Base-by-base conservation (phyloP, 306 rosid genomes). In the Corylus avellana region DNA sequence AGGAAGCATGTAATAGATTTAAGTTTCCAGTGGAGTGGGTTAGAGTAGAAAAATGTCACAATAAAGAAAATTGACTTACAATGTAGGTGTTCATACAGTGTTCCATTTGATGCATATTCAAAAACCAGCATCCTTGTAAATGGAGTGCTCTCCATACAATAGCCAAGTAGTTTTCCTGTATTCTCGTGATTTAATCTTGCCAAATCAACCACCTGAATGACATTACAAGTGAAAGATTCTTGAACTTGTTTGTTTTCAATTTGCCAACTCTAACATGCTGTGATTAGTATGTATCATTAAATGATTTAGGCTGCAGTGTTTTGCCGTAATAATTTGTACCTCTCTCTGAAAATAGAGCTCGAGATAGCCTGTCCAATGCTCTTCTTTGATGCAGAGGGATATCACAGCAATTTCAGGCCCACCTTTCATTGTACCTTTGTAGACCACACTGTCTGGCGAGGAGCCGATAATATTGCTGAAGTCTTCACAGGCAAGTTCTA, bases 391-490 rank as follows among this genome's bases (percentile, higher is more conserved):
- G 91, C 96, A 91, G 82, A 96, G 88, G 75, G 98, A 93, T 67
- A 96, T 90, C 64, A 93, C 98, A 56, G 98, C 99, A 74, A 96
- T 90, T 90, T 93, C 99, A 66, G 98, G 96, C 53, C 99, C 99
- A 70, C 90, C 92, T 88, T 89, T 90, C 81, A 96, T 84, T 82
- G 78, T 96, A 70, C 99, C 99, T 85, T 96, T 96, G 89, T 96
- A 96, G 74, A 96, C 98, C 63, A 93, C 73, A 86, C 96, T 96
- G 83, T 93, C 99, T 4, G 97, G 97, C 17, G 99, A 96, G 85
- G 99, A 93, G 55, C 99, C 99, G 77, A 96, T 96, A 62, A 93
- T 96, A 84, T 96, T 96, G 87, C 99, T 96, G 82, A 96, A 96
- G 84, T 96, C 99, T 89, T 96, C 99, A 75, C 98, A 96, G 37